A percentile compares a stretch with the other conserved stretches of the same genome.
Conservation (phyloP, 225 moss, liverwort and hornwort genomes). For the Pleurozium schreberi region DNA sequence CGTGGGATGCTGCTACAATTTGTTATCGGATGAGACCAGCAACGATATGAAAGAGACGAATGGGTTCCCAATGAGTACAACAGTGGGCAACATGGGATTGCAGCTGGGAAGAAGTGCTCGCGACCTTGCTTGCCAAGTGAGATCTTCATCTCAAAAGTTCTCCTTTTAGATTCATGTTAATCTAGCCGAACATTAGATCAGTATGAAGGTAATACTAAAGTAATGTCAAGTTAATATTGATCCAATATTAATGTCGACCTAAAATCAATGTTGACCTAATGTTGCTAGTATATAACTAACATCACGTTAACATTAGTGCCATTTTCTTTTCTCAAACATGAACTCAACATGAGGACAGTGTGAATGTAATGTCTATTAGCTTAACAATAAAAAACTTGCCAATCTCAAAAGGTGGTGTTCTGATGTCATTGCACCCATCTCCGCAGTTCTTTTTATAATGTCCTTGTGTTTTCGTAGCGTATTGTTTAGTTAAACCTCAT, state of each 20-base stretch:
- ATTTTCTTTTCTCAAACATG: not conserved
- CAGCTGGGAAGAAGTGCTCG: conserved; percentile 47
- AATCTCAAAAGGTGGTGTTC: not conserved
- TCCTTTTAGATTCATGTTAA: not conserved
- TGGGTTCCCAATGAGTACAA: conserved; percentile 45
- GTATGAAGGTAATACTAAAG: not conserved
- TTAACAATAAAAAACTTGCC: not conserved
- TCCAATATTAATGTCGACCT: not conserved
- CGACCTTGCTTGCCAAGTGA: conserved; percentile 60
- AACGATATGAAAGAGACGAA: not conserved
- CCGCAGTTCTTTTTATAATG: not conserved
- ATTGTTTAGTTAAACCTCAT: not conserved
- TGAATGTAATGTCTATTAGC: no score
- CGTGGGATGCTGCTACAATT: conserved; percentile 58
- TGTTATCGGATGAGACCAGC: conserved; percentile 28
- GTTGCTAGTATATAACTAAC: not conserved
- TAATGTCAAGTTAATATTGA: not conserved
- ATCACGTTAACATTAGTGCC: no score
- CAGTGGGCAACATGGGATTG: conserved; percentile 29
- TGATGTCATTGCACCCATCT: not conserved
- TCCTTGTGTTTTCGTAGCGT: not conserved
- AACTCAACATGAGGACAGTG: not conserved
- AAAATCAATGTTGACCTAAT: not conserved
- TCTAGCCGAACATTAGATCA: not conserved
- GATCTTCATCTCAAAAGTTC: not conserved